phyloP scores from a whole-genome alignment of 805 yeast species.

The Scheffersomyces spartinae region DNA sequence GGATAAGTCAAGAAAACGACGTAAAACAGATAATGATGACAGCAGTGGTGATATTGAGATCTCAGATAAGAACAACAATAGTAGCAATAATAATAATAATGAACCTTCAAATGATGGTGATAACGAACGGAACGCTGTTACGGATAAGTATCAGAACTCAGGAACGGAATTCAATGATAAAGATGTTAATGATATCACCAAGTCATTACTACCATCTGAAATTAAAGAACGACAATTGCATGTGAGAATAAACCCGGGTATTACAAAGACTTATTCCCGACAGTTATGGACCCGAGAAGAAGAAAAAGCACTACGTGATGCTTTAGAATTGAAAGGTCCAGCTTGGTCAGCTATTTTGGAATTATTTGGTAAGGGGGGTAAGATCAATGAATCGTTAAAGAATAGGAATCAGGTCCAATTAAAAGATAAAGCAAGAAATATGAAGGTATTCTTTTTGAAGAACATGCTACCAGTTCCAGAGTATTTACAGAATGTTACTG shows the following conservation, averaged over 20 bases:
- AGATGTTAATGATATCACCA: too few relatives aligned
- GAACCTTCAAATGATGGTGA: slow-evolving; percentile 1
- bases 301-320: slow-evolving; percentile 73
- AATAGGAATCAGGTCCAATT: slow-evolving; percentile 85
- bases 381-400: slow-evolving; percentile 69
- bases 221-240: slow-evolving; percentile 32
- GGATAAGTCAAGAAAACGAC: too few relatives aligned
- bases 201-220: slow-evolving; percentile 29
- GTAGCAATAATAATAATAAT: background rate
- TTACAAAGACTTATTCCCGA: too few relatives aligned
- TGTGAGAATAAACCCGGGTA: slow-evolving; percentile 21
- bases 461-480: slow-evolving; percentile 69
- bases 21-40: background rate
- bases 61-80: background rate
- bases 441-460: slow-evolving; percentile 81
- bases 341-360: slow-evolving; percentile 89
- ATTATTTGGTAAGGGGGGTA: slow-evolving; percentile 90
- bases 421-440: slow-evolving; percentile 92
- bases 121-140: too few relatives aligned
- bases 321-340: slow-evolving; percentile 77
- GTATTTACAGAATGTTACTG: slow-evolving; percentile 76
- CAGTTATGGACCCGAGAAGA: slow-evolving; percentile 84
- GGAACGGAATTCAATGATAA: too few relatives aligned
- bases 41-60: background rate
- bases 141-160: too few relatives aligned